Evolutionary conservation across 176 grass and related monocot species (phyloP).

Genomic region (barley (Hordeum vulgare)): DNA sequence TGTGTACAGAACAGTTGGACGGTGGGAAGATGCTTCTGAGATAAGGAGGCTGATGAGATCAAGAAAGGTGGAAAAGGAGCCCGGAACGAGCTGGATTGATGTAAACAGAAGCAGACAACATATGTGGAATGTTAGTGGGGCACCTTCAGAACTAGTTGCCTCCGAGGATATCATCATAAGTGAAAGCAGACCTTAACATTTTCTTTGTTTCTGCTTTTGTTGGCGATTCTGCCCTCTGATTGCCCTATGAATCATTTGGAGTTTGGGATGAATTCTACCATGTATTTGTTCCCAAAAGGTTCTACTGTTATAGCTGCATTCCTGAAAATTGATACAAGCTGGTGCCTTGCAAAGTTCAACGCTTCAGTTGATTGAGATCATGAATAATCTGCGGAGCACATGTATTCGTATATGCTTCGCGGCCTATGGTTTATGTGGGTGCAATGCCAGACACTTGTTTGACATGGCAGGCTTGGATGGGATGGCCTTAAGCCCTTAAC

Average conservation of each 20-base stretch:
- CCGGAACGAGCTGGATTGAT: constrained; percentile 65
- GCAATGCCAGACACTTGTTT: not conserved
- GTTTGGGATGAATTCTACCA: constrained; percentile 3
- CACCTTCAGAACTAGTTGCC: not conserved
- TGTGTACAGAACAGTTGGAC: constrained; percentile 69
- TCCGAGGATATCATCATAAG: not conserved
- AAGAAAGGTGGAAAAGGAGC: constrained; percentile 55
- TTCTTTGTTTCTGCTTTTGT: not conserved
- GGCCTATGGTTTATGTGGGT: not conserved
- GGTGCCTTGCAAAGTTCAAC: not conserved
- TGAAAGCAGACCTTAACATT: constrained; percentile 27
- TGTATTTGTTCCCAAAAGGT: not conserved
- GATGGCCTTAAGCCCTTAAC: constrained; percentile 12
- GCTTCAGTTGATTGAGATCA: not conserved
- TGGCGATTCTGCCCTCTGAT: constrained; percentile 10
- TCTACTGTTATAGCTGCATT: constrained; percentile 15
- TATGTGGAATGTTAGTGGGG: not conserved
- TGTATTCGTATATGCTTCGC: not conserved
- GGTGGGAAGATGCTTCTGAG: constrained; percentile 68
- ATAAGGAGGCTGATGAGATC: constrained; percentile 66
- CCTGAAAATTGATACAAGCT: constrained; percentile 4
- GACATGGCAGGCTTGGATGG: not conserved
- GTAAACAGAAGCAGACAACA: constrained; percentile 26
- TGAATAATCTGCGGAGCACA: not conserved
- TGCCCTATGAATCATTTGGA: constrained; percentile 5